Conservation (phyloP, 1,284 basidiomycete species). For the Albatrellus sp. region DNA sequence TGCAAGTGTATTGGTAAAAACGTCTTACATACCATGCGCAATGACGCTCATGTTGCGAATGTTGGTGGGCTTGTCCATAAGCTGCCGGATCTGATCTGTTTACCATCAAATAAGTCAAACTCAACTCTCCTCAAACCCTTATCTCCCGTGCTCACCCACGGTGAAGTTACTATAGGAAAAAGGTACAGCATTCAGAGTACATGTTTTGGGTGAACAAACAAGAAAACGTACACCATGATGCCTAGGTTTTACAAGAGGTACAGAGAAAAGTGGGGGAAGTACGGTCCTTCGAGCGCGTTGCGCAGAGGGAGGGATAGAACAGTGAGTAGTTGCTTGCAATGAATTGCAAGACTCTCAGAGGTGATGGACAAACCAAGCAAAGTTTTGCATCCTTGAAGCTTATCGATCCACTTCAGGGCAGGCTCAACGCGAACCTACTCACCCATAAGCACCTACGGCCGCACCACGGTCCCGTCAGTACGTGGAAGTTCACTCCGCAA, state of each 20-base stretch:
- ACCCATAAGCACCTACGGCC: background rate
- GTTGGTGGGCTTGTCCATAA: constrained; percentile 88
- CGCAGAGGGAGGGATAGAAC: background rate
- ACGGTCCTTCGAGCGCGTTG: background rate
- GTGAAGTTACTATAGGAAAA: constrained; percentile 66
- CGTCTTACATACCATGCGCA: constrained; percentile 61
- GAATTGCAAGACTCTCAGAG: constrained; percentile 1
- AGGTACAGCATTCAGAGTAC: constrained; percentile 22
- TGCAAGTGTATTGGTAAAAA: constrained; percentile 2
- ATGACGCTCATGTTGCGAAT: constrained; percentile 99
- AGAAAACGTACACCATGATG: constrained; percentile 63
- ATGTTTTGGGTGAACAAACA: constrained; percentile 6
- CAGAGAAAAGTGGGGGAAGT: constrained; percentile 14
- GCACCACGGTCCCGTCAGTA: too few species aligned
- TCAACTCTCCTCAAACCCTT: background rate
- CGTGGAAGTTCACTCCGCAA: too few species aligned
- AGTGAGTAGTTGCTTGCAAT: constrained; percentile 2
- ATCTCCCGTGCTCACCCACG: constrained; percentile 44
- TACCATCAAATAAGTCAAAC: constrained; percentile 1
- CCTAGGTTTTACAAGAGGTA: constrained; percentile 30
- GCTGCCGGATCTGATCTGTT: constrained; percentile 76
- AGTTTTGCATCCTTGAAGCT: constrained; percentile 6
- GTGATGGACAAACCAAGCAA: constrained; percentile 2
- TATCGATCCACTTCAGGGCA: constrained; percentile 8
- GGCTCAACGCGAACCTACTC: background rate